phyloP scores from a whole-genome alignment of 371 early-diverging fungal species.

The Mortierella sp. region DNA sequence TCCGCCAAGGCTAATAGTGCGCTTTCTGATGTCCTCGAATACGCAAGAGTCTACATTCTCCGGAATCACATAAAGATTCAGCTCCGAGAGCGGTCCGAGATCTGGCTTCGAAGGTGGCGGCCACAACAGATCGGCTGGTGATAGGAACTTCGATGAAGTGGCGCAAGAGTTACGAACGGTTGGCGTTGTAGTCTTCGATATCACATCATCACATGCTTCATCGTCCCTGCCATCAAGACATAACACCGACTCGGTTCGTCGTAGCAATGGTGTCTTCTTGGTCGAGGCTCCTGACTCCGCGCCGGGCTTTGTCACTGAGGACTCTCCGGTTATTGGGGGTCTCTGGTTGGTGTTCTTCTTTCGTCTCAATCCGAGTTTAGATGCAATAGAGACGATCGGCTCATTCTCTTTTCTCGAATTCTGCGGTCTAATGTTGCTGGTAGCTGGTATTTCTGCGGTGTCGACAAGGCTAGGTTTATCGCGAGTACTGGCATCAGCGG shows the following conservation, averaged over 20 bases:
- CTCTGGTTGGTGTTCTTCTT: too few species aligned
- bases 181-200: background rate
- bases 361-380: too few species aligned
- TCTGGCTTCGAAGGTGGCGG: background rate
- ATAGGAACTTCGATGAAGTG: background rate
- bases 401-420: too few species aligned
- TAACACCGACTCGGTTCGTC: conserved; percentile 9
- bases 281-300: too few species aligned
- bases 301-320: too few species aligned
- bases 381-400: too few species aligned
- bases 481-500: too few species aligned
- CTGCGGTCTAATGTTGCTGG: too few species aligned
- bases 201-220: background rate
- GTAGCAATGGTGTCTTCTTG: background rate
- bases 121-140: too few species aligned
- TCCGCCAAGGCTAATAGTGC: conserved; percentile 18
- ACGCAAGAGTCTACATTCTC: conserved; percentile 19
- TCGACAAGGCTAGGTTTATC: too few species aligned
- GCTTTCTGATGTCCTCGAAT: conserved; percentile 20
- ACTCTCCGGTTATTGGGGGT: too few species aligned
- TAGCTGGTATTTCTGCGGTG: too few species aligned
- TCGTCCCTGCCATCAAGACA: conserved; percentile 14
- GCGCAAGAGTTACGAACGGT: background rate
- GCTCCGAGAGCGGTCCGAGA: background rate
- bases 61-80: conserved; percentile 36